Evolutionary conservation across 768 basidiomycete species (phyloP).

Genomic region (Mycena haematopus): DNA sequence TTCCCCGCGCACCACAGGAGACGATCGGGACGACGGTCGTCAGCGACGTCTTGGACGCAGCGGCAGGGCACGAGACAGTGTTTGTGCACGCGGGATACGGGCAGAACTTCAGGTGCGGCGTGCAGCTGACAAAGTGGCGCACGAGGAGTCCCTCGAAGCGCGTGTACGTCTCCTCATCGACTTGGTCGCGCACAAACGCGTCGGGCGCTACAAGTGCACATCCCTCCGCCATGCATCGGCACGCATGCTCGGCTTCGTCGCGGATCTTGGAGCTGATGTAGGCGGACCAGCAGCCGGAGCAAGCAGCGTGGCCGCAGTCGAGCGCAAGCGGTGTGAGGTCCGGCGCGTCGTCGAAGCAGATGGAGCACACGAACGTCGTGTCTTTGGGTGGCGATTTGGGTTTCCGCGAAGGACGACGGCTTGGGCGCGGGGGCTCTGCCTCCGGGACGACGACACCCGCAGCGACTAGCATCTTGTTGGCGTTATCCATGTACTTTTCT

Average conservation of each 20-base stretch:
- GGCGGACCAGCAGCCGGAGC: conserved; percentile 82
- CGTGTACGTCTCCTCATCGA: conserved; percentile 59
- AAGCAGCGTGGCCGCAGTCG: conserved; percentile 86
- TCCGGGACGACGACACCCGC: conserved; percentile 70
- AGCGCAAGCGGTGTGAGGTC: conserved; percentile 69
- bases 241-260: conserved; percentile 75
- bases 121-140: conserved; percentile 88
- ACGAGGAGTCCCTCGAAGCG: conserved; percentile 90
- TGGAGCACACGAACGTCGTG: conserved; percentile 81
- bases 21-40: conserved; percentile 89
- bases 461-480: conserved; percentile 67
- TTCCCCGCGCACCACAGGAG: conserved; percentile 72
- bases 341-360: conserved; percentile 86
- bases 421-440: conserved; percentile 43
- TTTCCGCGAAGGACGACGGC: conserved; percentile 36
- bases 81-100: conserved; percentile 94
- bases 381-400: conserved; percentile 44
- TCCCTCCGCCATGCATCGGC: conserved; percentile 83
- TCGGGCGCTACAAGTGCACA: conserved; percentile 74
- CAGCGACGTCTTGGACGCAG: conserved; percentile 75
- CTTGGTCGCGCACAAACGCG: conserved; percentile 59
- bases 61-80: conserved; percentile 90
- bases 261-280: conserved; percentile 83
- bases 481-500: conserved; percentile 97
- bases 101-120: conserved; percentile 87